Percentiles rank a stretch among this genome's conserved stretches.
phyloP scores from a whole-genome alignment of 2,329 filamentous ascomycete genomes.

The Sphaerulina vaccinii region DNA sequence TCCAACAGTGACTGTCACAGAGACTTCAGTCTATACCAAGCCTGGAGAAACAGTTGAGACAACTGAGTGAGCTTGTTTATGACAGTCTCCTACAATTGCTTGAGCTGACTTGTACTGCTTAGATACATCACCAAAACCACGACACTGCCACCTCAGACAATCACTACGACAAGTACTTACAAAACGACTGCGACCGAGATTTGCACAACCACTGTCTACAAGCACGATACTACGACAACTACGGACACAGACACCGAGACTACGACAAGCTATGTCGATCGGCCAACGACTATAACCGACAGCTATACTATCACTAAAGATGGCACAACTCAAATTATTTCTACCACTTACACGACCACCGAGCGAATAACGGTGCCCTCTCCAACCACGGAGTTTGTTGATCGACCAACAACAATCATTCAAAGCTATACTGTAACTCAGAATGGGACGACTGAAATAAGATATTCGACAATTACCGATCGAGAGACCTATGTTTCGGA shows the following conservation, averaged over 20 bases:
- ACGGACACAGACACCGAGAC: not conserved
- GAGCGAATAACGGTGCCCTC: no score
- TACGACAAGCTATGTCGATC: no score
- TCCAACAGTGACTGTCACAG: not conserved
- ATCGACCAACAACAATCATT: no score
- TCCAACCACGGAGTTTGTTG: no score
- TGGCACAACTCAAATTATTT: no score
- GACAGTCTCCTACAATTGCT: not conserved
- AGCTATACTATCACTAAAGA: no score
- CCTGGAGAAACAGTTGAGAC: constrained; percentile 2
- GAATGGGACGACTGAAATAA: no score
- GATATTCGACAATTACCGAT: no score
- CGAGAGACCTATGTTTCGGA: not conserved
- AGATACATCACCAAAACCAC: not conserved
- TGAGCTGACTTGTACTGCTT: not conserved
- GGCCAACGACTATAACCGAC: not conserved
- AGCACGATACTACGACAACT: not conserved
- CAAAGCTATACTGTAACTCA: no score
- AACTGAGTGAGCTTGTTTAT: not conserved
- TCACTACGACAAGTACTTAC: no score
- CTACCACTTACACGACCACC: no score
- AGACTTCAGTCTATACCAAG: not conserved
- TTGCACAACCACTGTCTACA: not conserved
- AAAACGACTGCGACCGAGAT: not conserved
- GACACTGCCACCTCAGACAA: no score